Evolutionary conservation across 257 asterid species (phyloP), one percentile per base, ranked within the genome.

Genomic region (Solanum peruvianum): DNA sequence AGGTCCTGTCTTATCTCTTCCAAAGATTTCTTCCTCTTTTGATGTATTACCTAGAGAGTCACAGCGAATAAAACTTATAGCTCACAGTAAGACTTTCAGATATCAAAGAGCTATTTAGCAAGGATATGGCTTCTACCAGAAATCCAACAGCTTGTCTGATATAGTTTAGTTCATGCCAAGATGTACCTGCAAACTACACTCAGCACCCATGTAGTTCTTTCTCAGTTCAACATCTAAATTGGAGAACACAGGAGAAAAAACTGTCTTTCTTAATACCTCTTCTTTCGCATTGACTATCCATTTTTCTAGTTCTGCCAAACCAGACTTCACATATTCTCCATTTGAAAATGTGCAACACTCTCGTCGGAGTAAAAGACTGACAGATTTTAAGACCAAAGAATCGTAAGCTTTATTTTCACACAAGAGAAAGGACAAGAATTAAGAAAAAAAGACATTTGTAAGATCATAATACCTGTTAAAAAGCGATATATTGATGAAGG

Each of bases 101-200:
- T 60, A 88, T 18, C 20, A 31, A 49, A 64, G 82, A 64, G 69
- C 44, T 64, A 85, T 15, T 15, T 60, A 86, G 64, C 70, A 87
- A 83, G 80, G 86, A 18, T 31, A 88, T 27, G 44, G 44, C 33
- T 29, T 88, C 87, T 92, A 97, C 99, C 99, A 97, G 93, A 91
- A 97, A 97, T 76, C 98, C 99, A 92, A 97, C 99, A 75, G 99
- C 99, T 92, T 97, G 99, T 90, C 99, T 92, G 87, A 97, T 97
- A 93, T 95, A 96, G 88, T 95, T 95, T 84, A 97, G 94, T 90
- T 97, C 99, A 88, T 96, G 99, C 99, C 99, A 96, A 71, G 98
- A 95, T 60, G 98, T 96, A 88, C 99, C 99, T 87, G 98, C 96
- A 96, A 91, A 96, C 99, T 97, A 93, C 90, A 94, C 70, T 73